These are phyloP conservation scores for Beauveria australis DNA, from an alignment of 2,329 filamentous ascomycete genomes.

Conservation along the genomic window DNA sequence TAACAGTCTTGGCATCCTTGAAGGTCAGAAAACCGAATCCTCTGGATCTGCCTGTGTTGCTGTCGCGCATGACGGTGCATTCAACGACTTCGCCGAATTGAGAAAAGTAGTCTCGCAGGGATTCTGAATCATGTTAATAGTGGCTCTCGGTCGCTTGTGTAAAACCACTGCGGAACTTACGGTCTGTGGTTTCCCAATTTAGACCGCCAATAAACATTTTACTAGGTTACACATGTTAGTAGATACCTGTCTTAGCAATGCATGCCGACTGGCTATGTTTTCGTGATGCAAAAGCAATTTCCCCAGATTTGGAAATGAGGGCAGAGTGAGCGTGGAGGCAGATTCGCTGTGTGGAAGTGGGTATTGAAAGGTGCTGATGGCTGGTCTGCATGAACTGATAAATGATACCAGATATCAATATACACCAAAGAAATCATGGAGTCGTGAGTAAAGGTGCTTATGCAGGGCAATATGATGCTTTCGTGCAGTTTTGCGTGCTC, in stretches of 20 bases:
- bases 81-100: conserved; percentile 96
- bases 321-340: neutral
- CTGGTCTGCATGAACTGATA: neutral
- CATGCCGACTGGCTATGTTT: neutral
- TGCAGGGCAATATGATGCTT: neutral
- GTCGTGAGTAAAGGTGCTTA: neutral
- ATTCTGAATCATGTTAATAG: conserved; percentile 52
- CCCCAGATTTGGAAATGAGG: neutral
- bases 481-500: neutral
- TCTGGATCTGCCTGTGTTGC: conserved; percentile 82
- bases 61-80: conserved; percentile 99
- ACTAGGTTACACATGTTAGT: conserved; percentile 36
- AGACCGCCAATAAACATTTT: conserved; percentile 99
- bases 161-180: conserved; percentile 48
- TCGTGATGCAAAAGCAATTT: neutral
- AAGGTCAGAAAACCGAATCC: conserved; percentile 98
- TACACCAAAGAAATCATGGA: neutral
- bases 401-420: no score
- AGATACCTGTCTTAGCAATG: neutral
- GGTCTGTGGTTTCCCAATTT: conserved; percentile 98
- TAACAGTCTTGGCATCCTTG: conserved; percentile 94
- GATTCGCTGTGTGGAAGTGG: neutral
- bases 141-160: neutral
- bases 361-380: neutral
- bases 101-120: conserved; percentile 91